Percentiles rank a stretch among this genome's conserved stretches.
phyloP scores from a whole-genome alignment of 2,329 filamentous ascomycete species.

The Alternaria novae-zelandiae region DNA sequence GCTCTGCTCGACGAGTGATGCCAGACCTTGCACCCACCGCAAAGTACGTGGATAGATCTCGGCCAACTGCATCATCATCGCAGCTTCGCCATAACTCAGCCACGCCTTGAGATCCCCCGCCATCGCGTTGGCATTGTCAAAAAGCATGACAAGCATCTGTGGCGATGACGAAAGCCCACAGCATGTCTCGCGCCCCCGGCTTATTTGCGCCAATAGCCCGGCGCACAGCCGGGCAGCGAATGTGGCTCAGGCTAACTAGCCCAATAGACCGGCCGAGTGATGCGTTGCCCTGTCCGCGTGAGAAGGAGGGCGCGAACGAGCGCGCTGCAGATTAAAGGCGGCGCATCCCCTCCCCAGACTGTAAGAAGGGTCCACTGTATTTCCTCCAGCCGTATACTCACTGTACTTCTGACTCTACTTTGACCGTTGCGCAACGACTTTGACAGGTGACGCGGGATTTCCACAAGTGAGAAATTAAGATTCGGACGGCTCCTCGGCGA shows the following conservation, averaged over 20 bases:
- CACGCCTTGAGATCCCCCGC: neutral
- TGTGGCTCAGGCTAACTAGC: constrained; percentile 7
- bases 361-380: neutral
- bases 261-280: constrained; percentile 5
- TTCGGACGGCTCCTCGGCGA: neutral
- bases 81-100: neutral
- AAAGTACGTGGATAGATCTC: neutral
- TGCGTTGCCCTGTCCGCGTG: constrained; percentile 4
- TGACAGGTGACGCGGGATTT: neutral
- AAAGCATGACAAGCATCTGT: constrained; percentile 1
- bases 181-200: neutral
- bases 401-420: neutral
- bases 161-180: constrained; percentile 16
- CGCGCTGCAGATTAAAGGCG: neutral
- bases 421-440: neutral
- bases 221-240: neutral
- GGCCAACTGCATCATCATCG: neutral
- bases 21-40: neutral
- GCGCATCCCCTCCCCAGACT: neutral
- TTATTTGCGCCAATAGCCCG: constrained; percentile 17
- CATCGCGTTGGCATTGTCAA: neutral
- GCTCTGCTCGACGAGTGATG: neutral
- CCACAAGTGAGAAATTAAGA: neutral
- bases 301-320: neutral
- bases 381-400: neutral